These are phyloP conservation scores for Trypanosoma avium DNA, from an alignment of 208 protist species.

Conservation along the genomic window DNA sequence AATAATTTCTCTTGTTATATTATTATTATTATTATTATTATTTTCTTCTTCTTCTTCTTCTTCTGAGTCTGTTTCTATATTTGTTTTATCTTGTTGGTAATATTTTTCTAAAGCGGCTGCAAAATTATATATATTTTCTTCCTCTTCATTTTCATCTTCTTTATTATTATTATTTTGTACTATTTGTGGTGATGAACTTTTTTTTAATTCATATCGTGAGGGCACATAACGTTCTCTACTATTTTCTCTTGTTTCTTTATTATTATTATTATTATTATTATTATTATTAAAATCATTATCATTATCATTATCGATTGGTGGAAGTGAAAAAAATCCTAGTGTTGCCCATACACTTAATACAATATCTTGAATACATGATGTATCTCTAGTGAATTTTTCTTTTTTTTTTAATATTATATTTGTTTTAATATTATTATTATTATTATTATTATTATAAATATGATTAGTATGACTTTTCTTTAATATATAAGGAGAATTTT, in stretches of 20 bases:
- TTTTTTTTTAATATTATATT: too few species aligned
- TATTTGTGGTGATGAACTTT: background rate
- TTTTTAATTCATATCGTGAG: slow-evolving; percentile 26
- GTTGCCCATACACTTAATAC: background rate
- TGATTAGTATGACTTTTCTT: too few species aligned
- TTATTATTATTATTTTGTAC: background rate
- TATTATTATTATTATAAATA: slow-evolving; percentile 1
- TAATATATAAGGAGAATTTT: too few species aligned
- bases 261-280: background rate
- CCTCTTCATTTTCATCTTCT: slow-evolving; percentile 5
- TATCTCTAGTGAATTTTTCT: too few species aligned
- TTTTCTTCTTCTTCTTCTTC: background rate
- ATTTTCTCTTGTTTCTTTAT: background rate
- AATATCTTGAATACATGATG: background rate
- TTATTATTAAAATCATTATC: background rate
- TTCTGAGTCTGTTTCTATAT: background rate
- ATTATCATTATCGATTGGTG: slow-evolving; percentile 38
- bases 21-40: background rate
- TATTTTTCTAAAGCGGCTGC: slow-evolving; percentile 6
- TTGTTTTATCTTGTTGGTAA: slow-evolving; percentile 7
- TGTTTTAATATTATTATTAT: slow-evolving; percentile 10
- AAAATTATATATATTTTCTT: slow-evolving; percentile 19
- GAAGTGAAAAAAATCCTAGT: background rate
- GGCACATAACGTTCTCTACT: background rate
- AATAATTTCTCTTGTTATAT: too few species aligned